Evolutionary conservation across 2,329 filamentous ascomycete species (phyloP), one percentile per base, ranked within the genome.

Genomic region (Penicillium sclerotigenum): DNA sequence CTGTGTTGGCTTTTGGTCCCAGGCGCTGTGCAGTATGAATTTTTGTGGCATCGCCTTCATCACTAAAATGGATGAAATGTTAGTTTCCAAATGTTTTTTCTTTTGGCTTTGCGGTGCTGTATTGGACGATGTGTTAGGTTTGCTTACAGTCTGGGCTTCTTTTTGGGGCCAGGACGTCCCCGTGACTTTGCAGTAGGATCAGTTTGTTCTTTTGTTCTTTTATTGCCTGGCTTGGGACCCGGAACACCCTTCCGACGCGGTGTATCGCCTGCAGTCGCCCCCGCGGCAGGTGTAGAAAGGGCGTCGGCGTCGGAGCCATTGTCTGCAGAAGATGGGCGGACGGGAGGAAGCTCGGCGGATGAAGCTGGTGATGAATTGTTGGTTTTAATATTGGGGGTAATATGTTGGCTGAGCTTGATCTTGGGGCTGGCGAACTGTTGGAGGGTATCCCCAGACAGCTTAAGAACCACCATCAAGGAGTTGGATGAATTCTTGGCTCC

Each of bases 1-100:
- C 94, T 68, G 93, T 90, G 73, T 97, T 97, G 49, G 93, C 93
- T 75, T 97, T 97, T 64, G 94, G 94, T 4, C 93, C 93, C 26
- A 97, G 87, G 74, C 96, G 96, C 76, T 93, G 90, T 42, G 79
- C 75, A 6, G 71, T 68, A 58, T 67, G 59, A 54, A 64, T 57
- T 60, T 69, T 73, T 47, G 68, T 70, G 54, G 73, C 68, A 53
- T 82, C 80, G 56, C 75, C 80, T 60, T 82, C 79, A 22, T 83
- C 79, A 59, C 81, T 83, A 52, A 48, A 41, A 42, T 22, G 29
- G 18, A 42, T 33, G 28, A n/a, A 24, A 37, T 43, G 47, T 58
- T 41, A 58, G 43, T 20, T 18, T 33, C 16, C 14, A 1, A 10
- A 2, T n/a, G 9, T 20, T 4, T 33, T n/a, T 24, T 9, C 8